Conservation (phyloP, 2,329 filamentous ascomycete genomes). For the Sarocladiaceae sp. region DNA sequence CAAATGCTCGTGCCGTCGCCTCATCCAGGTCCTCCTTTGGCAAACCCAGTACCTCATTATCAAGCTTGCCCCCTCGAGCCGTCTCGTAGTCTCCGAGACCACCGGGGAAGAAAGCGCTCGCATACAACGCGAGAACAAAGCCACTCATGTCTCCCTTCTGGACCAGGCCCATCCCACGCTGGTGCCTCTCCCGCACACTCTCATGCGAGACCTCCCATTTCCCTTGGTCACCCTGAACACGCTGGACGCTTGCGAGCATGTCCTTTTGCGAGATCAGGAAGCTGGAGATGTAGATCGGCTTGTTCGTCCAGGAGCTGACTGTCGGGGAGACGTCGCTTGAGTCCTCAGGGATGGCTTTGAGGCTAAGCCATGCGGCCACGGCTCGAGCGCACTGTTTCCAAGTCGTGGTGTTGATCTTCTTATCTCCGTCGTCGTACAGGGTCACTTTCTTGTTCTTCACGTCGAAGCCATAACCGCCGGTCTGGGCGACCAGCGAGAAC, state of each 20-base stretch:
- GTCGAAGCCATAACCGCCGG: conserved; percentile 39
- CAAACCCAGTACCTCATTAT: conserved; percentile 50
- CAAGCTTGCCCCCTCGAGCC: conserved; percentile 25
- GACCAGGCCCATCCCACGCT: not conserved
- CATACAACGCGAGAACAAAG: conserved; percentile 47
- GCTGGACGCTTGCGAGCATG: conserved; percentile 56
- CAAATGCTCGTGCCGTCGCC: conserved; percentile 41
- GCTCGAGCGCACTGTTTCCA: conserved; percentile 52
- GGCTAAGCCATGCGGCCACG: conserved; percentile 40
- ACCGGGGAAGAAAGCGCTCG: conserved; percentile 44
- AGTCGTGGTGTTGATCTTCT: conserved; percentile 51
- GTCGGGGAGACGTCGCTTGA: conserved; percentile 31
- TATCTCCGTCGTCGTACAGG: conserved; percentile 52
- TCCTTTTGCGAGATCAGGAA: conserved; percentile 57
- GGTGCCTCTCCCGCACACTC: not conserved
- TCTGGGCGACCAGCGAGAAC: conserved; percentile 28
- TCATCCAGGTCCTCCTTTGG: conserved; percentile 54
- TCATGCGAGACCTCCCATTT: conserved; percentile 51
- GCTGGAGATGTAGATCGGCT: conserved; percentile 44
- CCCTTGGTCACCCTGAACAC: conserved; percentile 48
- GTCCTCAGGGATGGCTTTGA: conserved; percentile 39
- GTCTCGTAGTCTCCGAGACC: conserved; percentile 30
- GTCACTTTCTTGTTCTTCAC: conserved; percentile 33
- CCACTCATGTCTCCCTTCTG: conserved; percentile 19
- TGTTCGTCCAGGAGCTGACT: conserved; percentile 36